Evolutionary conservation across 345 rosid species (phyloP).

Genomic region (Brassica napus): DNA sequence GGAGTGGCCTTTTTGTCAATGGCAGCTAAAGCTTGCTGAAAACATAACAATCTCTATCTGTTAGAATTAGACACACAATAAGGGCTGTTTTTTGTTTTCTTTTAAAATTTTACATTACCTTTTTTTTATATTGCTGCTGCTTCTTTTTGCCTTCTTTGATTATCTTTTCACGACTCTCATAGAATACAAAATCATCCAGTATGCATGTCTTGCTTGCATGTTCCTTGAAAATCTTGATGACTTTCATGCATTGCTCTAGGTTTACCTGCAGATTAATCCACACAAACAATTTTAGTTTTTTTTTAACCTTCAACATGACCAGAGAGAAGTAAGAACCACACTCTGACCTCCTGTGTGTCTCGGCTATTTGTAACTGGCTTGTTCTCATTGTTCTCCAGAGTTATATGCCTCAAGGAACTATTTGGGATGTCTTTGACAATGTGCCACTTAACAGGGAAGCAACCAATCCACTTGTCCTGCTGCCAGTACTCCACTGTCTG

Average conservation of each 20-base stretch:
- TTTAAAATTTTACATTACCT: constrained; percentile 35
- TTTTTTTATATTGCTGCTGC: constrained; percentile 51
- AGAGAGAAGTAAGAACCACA: background rate
- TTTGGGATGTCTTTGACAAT: constrained; percentile 78
- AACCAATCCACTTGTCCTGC: constrained; percentile 84
- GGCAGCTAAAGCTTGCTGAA: constrained; percentile 19
- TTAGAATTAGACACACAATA: background rate
- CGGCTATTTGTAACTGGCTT: constrained; percentile 82
- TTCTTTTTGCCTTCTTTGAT: constrained; percentile 55
- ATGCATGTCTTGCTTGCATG: constrained; percentile 55
- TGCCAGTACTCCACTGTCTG: constrained; percentile 78
- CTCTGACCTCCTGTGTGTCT: constrained; percentile 78
- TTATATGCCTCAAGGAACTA: constrained; percentile 66
- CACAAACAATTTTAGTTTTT: background rate
- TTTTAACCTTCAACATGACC: background rate
- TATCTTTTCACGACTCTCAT: constrained; percentile 51
- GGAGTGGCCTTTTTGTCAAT: constrained; percentile 4
- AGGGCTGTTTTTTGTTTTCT: background rate
- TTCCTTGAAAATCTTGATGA: constrained; percentile 55
- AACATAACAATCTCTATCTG: background rate
- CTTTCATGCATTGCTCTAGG: constrained; percentile 52
- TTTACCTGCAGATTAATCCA: constrained; percentile 45
- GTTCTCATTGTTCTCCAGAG: constrained; percentile 80
- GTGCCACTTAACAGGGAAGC: constrained; percentile 87
- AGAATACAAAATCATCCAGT: constrained; percentile 63